A percentile compares a stretch with the other conserved stretches of the same genome.
These are phyloP conservation scores for Botrytis squamosa DNA, from an alignment of 2,329 filamentous ascomycete species.

Conservation along the genomic window DNA sequence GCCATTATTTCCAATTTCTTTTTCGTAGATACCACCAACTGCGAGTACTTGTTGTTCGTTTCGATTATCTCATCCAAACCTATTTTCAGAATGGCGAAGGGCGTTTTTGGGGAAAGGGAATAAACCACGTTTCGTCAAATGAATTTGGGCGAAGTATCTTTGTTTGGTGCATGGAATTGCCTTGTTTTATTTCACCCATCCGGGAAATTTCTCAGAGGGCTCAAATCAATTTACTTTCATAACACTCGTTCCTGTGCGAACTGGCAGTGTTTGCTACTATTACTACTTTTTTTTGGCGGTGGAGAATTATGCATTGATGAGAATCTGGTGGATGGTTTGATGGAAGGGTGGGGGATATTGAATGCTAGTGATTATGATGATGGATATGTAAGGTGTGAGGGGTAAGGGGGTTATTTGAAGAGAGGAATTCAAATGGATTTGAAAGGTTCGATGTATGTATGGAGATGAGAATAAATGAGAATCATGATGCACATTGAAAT, in stretches of 20 bases:
- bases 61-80: conserved; percentile 18
- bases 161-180: conserved; percentile 18
- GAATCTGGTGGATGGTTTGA: conserved; percentile 6
- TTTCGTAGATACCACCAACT: conserved; percentile 25
- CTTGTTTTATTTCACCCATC: conserved; percentile 10
- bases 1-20: conserved; percentile 17
- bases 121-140: conserved; percentile 19
- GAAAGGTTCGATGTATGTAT: conserved; percentile 5
- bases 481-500: conserved; percentile 13
- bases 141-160: conserved; percentile 6
- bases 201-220: background rate
- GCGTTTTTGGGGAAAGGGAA: conserved; percentile 19
- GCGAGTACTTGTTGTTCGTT: conserved; percentile 18
- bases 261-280: conserved; percentile 21
- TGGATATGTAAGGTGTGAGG: background rate
- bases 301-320: conserved; percentile 1
- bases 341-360: background rate
- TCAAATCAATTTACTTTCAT: conserved; percentile 6
- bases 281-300: conserved; percentile 14
- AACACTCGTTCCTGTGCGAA: conserved; percentile 17
- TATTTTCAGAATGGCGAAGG: conserved; percentile 17
- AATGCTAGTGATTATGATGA: conserved; percentile 11
- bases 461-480: conserved; percentile 15
- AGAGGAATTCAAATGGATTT: background rate
- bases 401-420: background rate